Evolutionary conservation across 2,329 filamentous ascomycete species (phyloP).

Genomic region (Thermochaetoides dissita): DNA sequence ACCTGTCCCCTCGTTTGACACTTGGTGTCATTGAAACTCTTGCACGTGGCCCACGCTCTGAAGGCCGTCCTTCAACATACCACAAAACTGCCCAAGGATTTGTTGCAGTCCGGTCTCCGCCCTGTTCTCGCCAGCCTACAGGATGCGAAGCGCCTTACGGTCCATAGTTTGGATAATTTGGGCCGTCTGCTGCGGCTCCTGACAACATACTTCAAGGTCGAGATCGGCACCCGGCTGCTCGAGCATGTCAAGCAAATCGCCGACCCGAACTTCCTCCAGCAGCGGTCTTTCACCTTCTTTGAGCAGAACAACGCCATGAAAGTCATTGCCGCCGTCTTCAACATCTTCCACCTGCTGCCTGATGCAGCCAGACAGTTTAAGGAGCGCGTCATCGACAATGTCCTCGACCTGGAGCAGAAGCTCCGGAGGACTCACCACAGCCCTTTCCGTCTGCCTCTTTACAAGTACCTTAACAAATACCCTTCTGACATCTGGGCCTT

Average conservation of each 20-base stretch:
- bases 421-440: constrained; percentile 78
- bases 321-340: constrained; percentile 85
- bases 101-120: constrained; percentile 83
- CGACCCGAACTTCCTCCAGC: constrained; percentile 65
- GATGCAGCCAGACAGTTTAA: constrained; percentile 83
- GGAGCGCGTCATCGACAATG: constrained; percentile 73
- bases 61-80: constrained; percentile 78
- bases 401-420: constrained; percentile 76
- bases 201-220: constrained; percentile 98
- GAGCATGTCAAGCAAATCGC: constrained; percentile 89
- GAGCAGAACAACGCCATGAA: constrained; percentile 91
- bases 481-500: constrained; percentile 75
- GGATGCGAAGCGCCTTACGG: constrained; percentile 78
- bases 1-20: too few species aligned
- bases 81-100: constrained; percentile 84
- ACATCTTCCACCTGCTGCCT: constrained; percentile 93
- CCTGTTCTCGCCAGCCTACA: constrained; percentile 95
- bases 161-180: constrained; percentile 80
- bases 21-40: too few species aligned
- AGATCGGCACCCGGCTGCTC: constrained; percentile 84
- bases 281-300: constrained; percentile 85
- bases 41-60: too few species aligned
- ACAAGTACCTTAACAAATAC: constrained; percentile 88
- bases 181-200: constrained; percentile 78
- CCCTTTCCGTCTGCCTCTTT: constrained; percentile 78